Evolutionary conservation across 2,329 filamentous ascomycete species (phyloP).

Genomic region (Plenodomus biglobosus): DNA sequence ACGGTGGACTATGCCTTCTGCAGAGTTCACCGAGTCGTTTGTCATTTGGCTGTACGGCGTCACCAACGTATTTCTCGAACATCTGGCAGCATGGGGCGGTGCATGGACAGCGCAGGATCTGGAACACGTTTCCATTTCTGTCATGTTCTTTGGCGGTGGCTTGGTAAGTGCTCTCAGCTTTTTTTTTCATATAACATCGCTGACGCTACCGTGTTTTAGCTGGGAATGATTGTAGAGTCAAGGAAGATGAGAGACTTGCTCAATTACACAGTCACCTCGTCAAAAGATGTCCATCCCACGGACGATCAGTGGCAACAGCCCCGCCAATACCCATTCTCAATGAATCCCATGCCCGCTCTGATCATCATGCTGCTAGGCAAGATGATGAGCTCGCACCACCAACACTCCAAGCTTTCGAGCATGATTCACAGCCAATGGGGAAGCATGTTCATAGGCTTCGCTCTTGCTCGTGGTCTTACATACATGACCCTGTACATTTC

Average conservation of each 20-base stretch:
- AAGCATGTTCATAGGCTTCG: conserved; percentile 76
- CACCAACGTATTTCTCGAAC: conserved; percentile 91
- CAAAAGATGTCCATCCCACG: conserved; percentile 27
- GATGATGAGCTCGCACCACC: conserved; percentile 95
- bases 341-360: conserved; percentile 86
- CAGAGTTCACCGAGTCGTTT: conserved; percentile 86
- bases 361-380: conserved; percentile 84
- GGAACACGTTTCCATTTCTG: conserved; percentile 88
- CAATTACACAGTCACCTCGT: conserved; percentile 52
- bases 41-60: conserved; percentile 88
- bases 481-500: conserved; percentile 79
- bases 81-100: conserved; percentile 71
- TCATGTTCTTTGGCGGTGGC: conserved; percentile 92
- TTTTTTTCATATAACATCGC: conserved; percentile 12
- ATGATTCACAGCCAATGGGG: conserved; percentile 98
- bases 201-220: conserved; percentile 42
- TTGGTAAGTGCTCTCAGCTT: conserved; percentile 59
- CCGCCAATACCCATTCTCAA: conserved; percentile 69
- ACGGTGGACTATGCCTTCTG: conserved; percentile 66
- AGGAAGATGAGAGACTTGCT: conserved; percentile 65
- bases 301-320: conserved; percentile 60
- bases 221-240: conserved; percentile 83
- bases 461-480: conserved; percentile 74
- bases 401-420: conserved; percentile 76
- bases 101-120: conserved; percentile 78